Evolutionary conservation across 1,284 basidiomycete species (phyloP), one percentile per base, ranked within the genome.

Genomic region (Ustilago tritici): DNA sequence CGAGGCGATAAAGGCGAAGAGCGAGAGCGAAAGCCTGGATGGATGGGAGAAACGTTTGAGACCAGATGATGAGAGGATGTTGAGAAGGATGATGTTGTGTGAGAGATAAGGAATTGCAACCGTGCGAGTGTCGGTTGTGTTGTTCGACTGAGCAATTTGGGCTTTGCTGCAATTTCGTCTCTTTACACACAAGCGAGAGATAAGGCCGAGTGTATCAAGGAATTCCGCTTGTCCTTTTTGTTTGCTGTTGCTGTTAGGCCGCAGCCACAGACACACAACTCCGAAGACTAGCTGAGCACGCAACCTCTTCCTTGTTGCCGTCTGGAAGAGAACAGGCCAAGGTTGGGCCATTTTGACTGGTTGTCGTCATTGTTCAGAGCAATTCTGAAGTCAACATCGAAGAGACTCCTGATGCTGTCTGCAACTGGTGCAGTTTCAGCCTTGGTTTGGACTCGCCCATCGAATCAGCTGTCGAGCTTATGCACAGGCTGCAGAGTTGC

Each of bases 171-270:
- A 31, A 50, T 50, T 50, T 31, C 49, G 3, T 46, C 43, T 46
- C 43, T 19, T 28, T 28, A 28, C 23, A 3, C 23, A 28, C 23
- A 14, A 28, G 12, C 49, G 56, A 65, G 41, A 65, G 63, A 65
- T 65, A 65, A 65, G 63, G 59, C 59, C 50, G 50, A 61, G 58
- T 53, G 28, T 31, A 11, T 14, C 38, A 52, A 52, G 36, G 23
- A 28, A 28, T 41, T 41, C 10, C 40, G 40, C 40, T n/a, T 41
- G 14, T 41, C 40, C 40, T 10, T 14, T 38, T 14, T 38, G 36
- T 14, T 38, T 38, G 36, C 4, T 38, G 36, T 14, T 38, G 36
- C 36, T 14, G 36, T 14, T 38, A 14, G 10, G 36, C 5, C 36
- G 23, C 38, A 1, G 38, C 11, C 38, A 40, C 0, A 40, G 38